Evolutionary conservation across 2,329 filamentous ascomycete genomes (phyloP).

Genomic region (Parascedosporium putredinis): DNA sequence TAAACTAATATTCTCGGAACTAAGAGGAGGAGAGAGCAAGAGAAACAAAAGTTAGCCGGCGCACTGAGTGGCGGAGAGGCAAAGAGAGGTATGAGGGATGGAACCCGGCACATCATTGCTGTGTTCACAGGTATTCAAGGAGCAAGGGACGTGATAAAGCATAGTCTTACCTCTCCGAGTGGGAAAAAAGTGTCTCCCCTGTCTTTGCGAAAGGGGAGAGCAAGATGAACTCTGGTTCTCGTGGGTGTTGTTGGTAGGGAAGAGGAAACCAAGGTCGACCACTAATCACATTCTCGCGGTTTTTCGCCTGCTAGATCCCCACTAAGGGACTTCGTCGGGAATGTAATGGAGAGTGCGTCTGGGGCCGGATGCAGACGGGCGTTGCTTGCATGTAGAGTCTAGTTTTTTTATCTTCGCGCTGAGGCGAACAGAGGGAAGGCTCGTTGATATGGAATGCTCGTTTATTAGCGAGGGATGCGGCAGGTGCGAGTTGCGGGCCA

Average conservation of each 20-base stretch:
- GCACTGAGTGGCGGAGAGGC: neutral
- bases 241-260: neutral
- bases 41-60: neutral
- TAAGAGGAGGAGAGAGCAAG: neutral
- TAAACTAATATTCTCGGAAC: neutral
- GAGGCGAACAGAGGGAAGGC: too few relatives aligned
- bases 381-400: too few relatives aligned
- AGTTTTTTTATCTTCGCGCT: too few relatives aligned
- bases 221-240: neutral
- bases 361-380: too few relatives aligned
- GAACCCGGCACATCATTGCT: too few relatives aligned
- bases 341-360: too few relatives aligned
- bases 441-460: too few relatives aligned
- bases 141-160: neutral
- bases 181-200: neutral
- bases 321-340: neutral
- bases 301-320: neutral
- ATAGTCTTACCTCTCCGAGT: neutral
- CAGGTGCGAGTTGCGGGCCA: neutral
- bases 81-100: neutral
- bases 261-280: neutral
- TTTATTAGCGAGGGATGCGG: too few relatives aligned
- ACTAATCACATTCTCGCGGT: conserved; percentile 3
- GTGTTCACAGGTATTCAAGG: too few relatives aligned
- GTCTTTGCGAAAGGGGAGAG: neutral